Percentiles rank a stretch among this genome's conserved stretches.
These are phyloP conservation scores for Metschnikowia picachoensis DNA, from an alignment of 805 yeast genomes.

Conservation along the genomic window DNA sequence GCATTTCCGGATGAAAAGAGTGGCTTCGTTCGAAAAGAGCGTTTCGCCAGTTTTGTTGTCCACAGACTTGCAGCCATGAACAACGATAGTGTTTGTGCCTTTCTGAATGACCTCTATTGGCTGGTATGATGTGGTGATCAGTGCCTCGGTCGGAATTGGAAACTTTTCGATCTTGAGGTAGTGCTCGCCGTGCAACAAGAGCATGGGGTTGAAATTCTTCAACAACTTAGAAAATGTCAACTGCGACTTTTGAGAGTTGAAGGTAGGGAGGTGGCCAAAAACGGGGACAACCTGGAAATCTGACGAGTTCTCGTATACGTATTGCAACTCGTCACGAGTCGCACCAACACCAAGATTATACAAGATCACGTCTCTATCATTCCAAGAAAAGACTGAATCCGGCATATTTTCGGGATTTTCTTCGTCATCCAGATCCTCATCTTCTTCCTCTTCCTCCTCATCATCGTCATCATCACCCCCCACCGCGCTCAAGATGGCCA, in stretches of 20 bases:
- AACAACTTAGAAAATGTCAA: constrained; percentile 58
- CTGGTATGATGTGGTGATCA: constrained; percentile 53
- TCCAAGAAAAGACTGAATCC: constrained; percentile 51
- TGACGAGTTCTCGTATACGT: constrained; percentile 69
- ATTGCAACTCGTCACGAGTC: constrained; percentile 66
- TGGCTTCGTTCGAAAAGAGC: constrained; percentile 75
- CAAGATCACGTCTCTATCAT: constrained; percentile 68
- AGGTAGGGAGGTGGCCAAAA: constrained; percentile 84
- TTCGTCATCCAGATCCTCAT: constrained; percentile 36
- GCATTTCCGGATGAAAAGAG: constrained; percentile 78
- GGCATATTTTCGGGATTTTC: constrained; percentile 33
- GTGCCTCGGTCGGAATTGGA: constrained; percentile 75
- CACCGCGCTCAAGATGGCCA: constrained; percentile 69
- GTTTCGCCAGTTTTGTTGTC: constrained; percentile 67
- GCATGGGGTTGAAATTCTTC: constrained; percentile 83
- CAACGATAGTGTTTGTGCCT: constrained; percentile 78
- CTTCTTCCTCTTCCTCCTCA: constrained; percentile 29
- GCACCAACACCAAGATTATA: constrained; percentile 93
- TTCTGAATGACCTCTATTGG: constrained; percentile 80
- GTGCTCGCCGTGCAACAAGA: constrained; percentile 93
- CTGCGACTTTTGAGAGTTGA: constrained; percentile 57
- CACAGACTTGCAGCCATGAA: constrained; percentile 66
- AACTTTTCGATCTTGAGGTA: constrained; percentile 70
- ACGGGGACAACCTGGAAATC: constrained; percentile 86
- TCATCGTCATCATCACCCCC: constrained; percentile 44